These are phyloP conservation scores for Xylaria palmicola DNA, from an alignment of 495 filamentous ascomycete genomes.

Conservation along the genomic window DNA sequence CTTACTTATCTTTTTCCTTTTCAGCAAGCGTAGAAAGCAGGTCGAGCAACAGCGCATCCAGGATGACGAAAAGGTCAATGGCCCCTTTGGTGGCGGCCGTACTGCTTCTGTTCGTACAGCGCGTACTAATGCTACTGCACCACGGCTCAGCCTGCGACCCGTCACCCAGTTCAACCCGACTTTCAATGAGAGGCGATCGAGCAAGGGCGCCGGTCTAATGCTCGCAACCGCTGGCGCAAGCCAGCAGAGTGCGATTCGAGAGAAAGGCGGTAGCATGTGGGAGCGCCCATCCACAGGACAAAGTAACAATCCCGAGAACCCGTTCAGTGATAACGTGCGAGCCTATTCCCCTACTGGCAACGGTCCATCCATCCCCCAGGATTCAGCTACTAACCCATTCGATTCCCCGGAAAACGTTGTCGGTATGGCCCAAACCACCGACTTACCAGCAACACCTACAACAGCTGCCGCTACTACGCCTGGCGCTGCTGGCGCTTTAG, in stretches of 20 bases:
- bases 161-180: conserved; percentile 84
- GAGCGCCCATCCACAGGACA: conserved; percentile 46
- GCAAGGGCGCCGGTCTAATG: conserved; percentile 46
- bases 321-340: conserved; percentile 50
- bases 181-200: conserved; percentile 48
- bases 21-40: conserved; percentile 61
- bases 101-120: conserved; percentile 27
- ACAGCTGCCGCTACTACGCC: conserved; percentile 19
- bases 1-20: conserved; percentile 63
- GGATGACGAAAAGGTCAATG: conserved; percentile 57
- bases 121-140: conserved; percentile 49
- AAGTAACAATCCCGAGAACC: conserved; percentile 46
- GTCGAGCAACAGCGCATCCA: conserved; percentile 50
- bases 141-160: conserved; percentile 80
- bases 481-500: conserved; percentile 40
- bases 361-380: conserved; percentile 26
- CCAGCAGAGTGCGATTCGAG: conserved; percentile 20
- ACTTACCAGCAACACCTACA: conserved; percentile 26
- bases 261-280: conserved; percentile 22
- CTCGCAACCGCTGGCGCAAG: conserved; percentile 39
- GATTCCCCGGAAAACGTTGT: conserved; percentile 33
- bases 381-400: conserved; percentile 40
- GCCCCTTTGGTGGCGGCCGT: conserved; percentile 39
- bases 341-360: conserved; percentile 33
- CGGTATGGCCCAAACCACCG: conserved; percentile 31